Base-by-base conservation (phyloP, 78 protist genomes). In the slime mould (Dictyostelium discoideum) region DNA sequence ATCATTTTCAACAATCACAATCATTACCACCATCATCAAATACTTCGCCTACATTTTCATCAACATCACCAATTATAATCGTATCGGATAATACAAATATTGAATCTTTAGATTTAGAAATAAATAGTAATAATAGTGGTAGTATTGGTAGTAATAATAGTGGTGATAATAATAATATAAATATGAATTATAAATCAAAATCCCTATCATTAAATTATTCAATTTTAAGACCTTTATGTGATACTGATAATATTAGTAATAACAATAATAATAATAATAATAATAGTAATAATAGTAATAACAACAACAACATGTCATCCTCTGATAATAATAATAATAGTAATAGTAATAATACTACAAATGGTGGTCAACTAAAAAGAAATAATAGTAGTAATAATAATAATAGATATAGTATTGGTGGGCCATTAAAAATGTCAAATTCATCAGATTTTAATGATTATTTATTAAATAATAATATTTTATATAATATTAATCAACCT, bases 1-100 rank as follows among this genome's bases (percentile, higher is more conserved):
- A 72, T 74, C 42, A 37, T 32, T 29, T 74, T 32, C 39, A 74
- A 5, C 42, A 74, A 37, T 37, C 81, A 74, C 81, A 74, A 32
- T 74, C 81, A 74, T 74, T 74, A 74, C 81, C 81, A 39, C 39
- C 46, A 14, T 74, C 81, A 32, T 74, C 46, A 74, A 74, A 74
- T 74, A 74, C 81, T 14, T 74, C 81, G 37, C 81, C 81, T 29
- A 74, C 24, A 69, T 26, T 69, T 37, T 32, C 46, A 74, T 26
- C 81, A 37, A 3, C n/a, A 29, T 26, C 81, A 26, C 46, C 81
- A 13, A 16, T 37, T 32, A 20, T 74, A 74, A 26, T 29, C 3
- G 77, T 69, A 24, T 69, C 77, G 8, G 69, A 60, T 60, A 60
- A 20, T 26, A 10, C 77, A 69, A 26, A 24, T 26, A 69, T 69